Base-by-base conservation (phyloP, 768 basidiomycete genomes). In the Plicaturopsis crispa region DNA sequence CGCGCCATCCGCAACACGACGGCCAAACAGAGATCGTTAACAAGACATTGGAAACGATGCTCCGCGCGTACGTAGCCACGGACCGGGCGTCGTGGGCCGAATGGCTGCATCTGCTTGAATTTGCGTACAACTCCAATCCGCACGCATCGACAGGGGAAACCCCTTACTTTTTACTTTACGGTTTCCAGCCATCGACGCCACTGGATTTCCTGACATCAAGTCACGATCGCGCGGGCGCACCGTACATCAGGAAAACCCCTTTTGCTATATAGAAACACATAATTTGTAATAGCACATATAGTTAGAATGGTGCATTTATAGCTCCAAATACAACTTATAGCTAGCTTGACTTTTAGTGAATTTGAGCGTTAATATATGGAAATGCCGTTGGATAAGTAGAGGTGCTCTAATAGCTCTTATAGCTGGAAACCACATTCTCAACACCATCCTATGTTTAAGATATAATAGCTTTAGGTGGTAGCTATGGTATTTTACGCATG, bases 1-100 rank as follows among this genome's bases (percentile, higher is more conserved):
- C n/a, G n/a, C n/a, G 62, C 32, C 67, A 68, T 40, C 65, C 62
- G 0, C 62, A 67, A 41, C 55, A 61, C 0, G 57, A 70, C 40
- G 60, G 64, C 1, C 60, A 63, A 23, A 58, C 54, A 0, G 56
- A 65, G 46, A 42, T 50, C 10, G 33, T 58, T 0, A 62, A 61
- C 33, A 49, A 54, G 19, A 31, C 40, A 0, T n/a, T 62, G 5
- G 60, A 62, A 35, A 47, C 50, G 1, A 45, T 50, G 32, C 56
- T 49, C 33, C 16, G 43, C 33, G 39, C 47, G 20, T 53, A 52
- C 33, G 39, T 49, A 0, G 16, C 22, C 43, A 8, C 26, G 8
- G 14, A 14, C 26, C 26, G 52, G 21, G 38, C 50, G n/a, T 20
- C 44, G 8, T 61, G 60, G 59, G 6, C 35, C 0, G 13, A 39